phyloP scores from a whole-genome alignment of 345 rosid genomes.

The Acer saccharum region DNA sequence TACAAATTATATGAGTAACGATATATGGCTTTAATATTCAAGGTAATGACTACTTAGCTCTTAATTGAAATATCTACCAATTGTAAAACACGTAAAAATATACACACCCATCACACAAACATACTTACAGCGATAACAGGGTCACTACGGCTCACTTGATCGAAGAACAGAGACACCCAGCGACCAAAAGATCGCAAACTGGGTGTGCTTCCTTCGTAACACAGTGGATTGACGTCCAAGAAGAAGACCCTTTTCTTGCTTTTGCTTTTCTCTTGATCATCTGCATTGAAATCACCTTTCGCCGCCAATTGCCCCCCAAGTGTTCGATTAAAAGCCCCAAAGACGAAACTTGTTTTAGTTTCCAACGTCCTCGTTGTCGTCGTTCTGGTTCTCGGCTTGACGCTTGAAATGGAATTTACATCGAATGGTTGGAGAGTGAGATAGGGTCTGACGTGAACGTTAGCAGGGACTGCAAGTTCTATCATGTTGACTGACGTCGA shows the following conservation, averaged over 20 bases:
- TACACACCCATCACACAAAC: background rate
- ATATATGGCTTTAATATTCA: too few relatives aligned
- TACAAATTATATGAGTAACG: too few relatives aligned
- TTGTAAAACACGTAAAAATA: background rate
- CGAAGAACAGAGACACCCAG: conserved; percentile 87
- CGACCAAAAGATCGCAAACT: conserved; percentile 67
- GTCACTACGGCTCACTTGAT: conserved; percentile 74
- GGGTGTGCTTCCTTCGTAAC: conserved; percentile 79
- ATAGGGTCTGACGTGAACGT: conserved; percentile 10
- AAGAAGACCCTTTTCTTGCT: conserved; percentile 78
- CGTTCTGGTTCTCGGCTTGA: conserved; percentile 6
- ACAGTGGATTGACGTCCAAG: conserved; percentile 86
- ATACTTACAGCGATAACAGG: conserved; percentile 86
- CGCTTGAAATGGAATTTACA: conserved; percentile 16
- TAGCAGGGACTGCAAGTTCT: conserved; percentile 20
- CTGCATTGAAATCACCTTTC: conserved; percentile 15
- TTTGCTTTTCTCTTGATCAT: conserved; percentile 23
- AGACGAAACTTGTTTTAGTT: background rate
- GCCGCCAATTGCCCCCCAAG: conserved; percentile 30
- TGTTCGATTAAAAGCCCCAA: conserved; percentile 54
- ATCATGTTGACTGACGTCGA: conserved; percentile 21
- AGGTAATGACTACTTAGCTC: background rate
- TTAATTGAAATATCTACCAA: background rate
- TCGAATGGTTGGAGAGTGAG: background rate
- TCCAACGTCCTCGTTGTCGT: conserved; percentile 6